Evolutionary conservation across 345 rosid species (phyloP).

Genomic region (Eucalyptus pauciflora): DNA sequence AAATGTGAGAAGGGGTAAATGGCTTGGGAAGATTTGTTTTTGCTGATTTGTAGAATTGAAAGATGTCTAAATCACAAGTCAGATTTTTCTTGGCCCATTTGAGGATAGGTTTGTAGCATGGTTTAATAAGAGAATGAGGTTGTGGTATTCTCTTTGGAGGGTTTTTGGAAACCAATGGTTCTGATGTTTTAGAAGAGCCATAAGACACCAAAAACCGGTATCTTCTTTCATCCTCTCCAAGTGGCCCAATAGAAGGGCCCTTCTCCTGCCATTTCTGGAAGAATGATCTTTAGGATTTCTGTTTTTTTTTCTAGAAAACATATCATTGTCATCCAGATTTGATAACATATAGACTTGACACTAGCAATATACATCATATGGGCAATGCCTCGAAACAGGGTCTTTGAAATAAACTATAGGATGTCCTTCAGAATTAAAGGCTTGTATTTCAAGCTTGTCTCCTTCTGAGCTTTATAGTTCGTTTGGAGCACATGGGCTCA

Average conservation of each 20-base stretch:
- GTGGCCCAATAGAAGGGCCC: neutral
- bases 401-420: neutral
- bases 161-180: too few relatives aligned
- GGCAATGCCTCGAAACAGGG: neutral
- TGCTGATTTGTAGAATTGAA: neutral
- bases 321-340: neutral
- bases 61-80: neutral
- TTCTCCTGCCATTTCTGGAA: neutral
- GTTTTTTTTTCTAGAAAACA: neutral
- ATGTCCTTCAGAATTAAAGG: neutral
- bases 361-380: neutral
- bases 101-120: neutral
- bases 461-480: too few relatives aligned
- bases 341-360: neutral
- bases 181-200: neutral
- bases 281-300: neutral
- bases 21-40: neutral
- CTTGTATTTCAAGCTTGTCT: neutral
- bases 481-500: neutral
- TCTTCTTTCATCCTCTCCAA: neutral
- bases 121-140: neutral
- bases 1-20: neutral
- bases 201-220: too few relatives aligned
- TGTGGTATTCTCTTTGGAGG: neutral
- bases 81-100: neutral